Evolutionary conservation across 2,329 filamentous ascomycete genomes (phyloP), one percentile per base, ranked within the genome.

Genomic region (Biscogniauxia marginata): DNA sequence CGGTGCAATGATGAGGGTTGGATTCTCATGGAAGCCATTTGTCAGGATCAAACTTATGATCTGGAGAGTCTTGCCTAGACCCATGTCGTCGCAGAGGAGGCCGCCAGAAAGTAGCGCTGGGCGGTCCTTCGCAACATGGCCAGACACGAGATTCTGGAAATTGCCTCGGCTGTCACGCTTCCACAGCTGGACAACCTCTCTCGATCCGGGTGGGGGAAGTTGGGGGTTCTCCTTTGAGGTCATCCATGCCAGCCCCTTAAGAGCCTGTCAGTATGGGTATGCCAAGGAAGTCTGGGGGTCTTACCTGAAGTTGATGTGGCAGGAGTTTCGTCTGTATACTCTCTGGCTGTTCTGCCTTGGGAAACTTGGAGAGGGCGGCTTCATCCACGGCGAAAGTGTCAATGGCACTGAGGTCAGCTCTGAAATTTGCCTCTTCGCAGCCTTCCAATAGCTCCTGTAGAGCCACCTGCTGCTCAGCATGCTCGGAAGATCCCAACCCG

Each of bases 71-170:
- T 96, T 96, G 21, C 92, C 92, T 4, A 96, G 75, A 3, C 92
- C 92, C 93, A 96, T 96, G 66, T 96, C 92, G 70, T 96, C 92
- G 1, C 91, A 91, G 7, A 96, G 79, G 50, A 96, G 92, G 25
- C 92, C 92, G 18, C 92, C 92, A 50, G 85, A 90, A 6, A 90
- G 84, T 20, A 96, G 79, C 0, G 75, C 71, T 0, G 91, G 91
- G 1, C 80, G 72, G 2, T 70, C 71, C 0, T 70, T 71, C 7
- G 81, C 85, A 8, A 84, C 81, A 68, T 86, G 93, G 52, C 86
- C 86, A 0, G 86, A 93, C 57, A 87, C 90, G 61, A 90, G 79
- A 71, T 89, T 91, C 55, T 79, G 82, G 64, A 85, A 90, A 39
- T 70, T 71, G 5, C 59, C 22, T 70, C 69, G 52, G 71, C 73